Conservation (phyloP, 768 basidiomycete species). For the Collybiopsis confluens region DNA sequence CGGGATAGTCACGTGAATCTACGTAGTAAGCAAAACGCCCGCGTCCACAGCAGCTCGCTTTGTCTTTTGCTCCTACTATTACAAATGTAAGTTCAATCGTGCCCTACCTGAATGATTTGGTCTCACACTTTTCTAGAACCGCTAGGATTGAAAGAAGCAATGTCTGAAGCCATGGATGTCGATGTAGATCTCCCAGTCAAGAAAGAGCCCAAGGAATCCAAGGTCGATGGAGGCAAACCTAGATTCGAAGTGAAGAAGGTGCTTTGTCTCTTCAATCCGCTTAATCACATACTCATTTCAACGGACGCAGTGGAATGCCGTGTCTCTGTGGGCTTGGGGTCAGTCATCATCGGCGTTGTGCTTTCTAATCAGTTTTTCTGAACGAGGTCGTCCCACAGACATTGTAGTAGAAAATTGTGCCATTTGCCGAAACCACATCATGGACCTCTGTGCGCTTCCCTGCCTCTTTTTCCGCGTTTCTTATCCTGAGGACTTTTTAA, state of each 20-base stretch:
- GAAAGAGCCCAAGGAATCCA: slow-evolving; percentile 49
- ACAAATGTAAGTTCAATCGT: not conserved
- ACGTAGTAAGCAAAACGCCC: not conserved
- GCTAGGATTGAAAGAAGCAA: slow-evolving; percentile 16
- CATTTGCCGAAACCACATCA: slow-evolving; percentile 99
- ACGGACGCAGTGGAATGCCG: slow-evolving; percentile 88
- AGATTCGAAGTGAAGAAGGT: slow-evolving; percentile 99
- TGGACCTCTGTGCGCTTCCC: slow-evolving; percentile 87
- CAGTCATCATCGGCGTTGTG: slow-evolving; percentile 14
- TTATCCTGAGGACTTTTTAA: not conserved
- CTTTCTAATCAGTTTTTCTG: slow-evolving; percentile 6
- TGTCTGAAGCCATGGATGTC: slow-evolving; percentile 72
- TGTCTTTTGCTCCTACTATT: not conserved
- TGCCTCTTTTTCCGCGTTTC: slow-evolving; percentile 8
- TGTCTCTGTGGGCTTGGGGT: slow-evolving; percentile 99
- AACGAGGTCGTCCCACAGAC: slow-evolving; percentile 42
- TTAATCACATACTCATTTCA: not conserved
- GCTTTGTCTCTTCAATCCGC: not conserved
- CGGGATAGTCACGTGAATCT: no score
- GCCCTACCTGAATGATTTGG: no score
- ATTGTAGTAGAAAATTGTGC: slow-evolving; percentile 99
- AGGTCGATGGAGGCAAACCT: slow-evolving; percentile 57
- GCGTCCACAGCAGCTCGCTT: not conserved
- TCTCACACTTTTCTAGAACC: no score
- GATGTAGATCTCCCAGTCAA: slow-evolving; percentile 50